A percentile compares a stretch with the other conserved stretches of the same genome.
These are phyloP conservation scores for Penicillium sp. DNA, from an alignment of 2,329 filamentous ascomycete species.

Conservation along the genomic window DNA sequence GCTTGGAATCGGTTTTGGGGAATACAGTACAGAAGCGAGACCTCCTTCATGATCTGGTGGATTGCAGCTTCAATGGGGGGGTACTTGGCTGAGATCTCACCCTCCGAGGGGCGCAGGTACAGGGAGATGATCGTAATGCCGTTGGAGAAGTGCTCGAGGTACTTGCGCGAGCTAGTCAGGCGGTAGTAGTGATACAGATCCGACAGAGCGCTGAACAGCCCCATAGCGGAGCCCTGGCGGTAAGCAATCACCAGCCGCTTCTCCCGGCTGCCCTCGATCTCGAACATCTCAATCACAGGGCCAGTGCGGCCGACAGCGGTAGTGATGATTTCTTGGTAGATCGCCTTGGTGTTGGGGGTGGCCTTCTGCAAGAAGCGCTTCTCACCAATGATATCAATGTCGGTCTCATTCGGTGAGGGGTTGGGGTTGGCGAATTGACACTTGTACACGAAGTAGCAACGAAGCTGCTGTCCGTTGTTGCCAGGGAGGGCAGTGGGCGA, in stretches of 20 bases:
- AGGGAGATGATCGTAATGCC: constrained; percentile 96
- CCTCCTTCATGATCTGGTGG: constrained; percentile 98
- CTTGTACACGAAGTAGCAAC: constrained; percentile 99
- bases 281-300: constrained; percentile 96
- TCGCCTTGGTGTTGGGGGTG: constrained; percentile 89
- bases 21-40: constrained; percentile 94
- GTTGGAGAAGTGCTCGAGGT: constrained; percentile 98
- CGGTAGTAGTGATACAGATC: constrained; percentile 99
- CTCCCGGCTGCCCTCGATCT: constrained; percentile 86
- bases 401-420: constrained; percentile 74
- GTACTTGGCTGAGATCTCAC: constrained; percentile 55
- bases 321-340: constrained; percentile 92
- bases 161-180: constrained; percentile 92
- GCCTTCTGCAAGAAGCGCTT: constrained; percentile 94
- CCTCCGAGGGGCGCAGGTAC: constrained; percentile 75
- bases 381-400: constrained; percentile 88
- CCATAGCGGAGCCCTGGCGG: constrained; percentile 85
- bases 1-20: constrained; percentile 94
- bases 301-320: constrained; percentile 81
- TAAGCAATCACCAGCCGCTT: constrained; percentile 95
- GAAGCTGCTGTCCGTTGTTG: constrained; percentile 75
- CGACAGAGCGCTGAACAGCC: constrained; percentile 90
- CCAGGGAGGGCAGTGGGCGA: constrained; percentile 78
- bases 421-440: constrained; percentile 81
- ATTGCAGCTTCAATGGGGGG: constrained; percentile 92